These are phyloP conservation scores for Phytopythium kandeliae DNA, from an alignment of 352 stramenopile species.

Conservation along the genomic window DNA sequence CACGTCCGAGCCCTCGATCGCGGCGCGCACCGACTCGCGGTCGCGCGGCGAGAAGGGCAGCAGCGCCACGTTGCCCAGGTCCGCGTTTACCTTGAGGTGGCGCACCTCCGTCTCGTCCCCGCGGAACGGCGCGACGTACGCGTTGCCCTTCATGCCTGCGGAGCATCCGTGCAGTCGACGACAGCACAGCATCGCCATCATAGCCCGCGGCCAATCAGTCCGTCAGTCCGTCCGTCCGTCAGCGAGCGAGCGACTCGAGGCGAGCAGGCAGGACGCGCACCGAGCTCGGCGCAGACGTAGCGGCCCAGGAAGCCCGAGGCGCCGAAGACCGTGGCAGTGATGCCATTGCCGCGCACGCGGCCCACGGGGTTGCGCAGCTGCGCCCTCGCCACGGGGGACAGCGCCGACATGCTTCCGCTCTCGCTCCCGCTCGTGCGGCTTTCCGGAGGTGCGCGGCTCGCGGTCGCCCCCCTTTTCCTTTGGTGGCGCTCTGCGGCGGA, in stretches of 20 bases:
- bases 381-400: conserved; percentile 74
- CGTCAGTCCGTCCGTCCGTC: too few relatives aligned
- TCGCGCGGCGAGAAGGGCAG: conserved; percentile 86
- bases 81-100: conserved; percentile 92
- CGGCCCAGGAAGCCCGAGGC: conserved; percentile 92
- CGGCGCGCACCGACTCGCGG: conserved; percentile 89
- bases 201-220: too few relatives aligned
- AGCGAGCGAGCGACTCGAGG: too few relatives aligned
- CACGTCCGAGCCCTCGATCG: conserved; percentile 91
- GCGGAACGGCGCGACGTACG: conserved; percentile 86
- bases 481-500: conserved; percentile 11
- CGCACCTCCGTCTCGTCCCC: conserved; percentile 92
- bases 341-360: conserved; percentile 62
- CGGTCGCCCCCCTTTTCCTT: conserved; percentile 4
- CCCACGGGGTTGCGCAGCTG: conserved; percentile 72
- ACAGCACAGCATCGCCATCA: too few relatives aligned
- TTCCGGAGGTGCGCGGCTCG: background rate
- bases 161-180: too few relatives aligned
- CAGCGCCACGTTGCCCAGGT: conserved; percentile 88
- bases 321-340: conserved; percentile 95
- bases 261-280: too few relatives aligned
- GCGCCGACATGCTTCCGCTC: conserved; percentile 52
- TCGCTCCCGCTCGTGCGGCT: background rate
- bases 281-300: conserved; percentile 93
- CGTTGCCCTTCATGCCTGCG: conserved; percentile 66